Evolutionary conservation across 805 yeast genomes (phyloP).

Genomic region (Lachancea cidri): DNA sequence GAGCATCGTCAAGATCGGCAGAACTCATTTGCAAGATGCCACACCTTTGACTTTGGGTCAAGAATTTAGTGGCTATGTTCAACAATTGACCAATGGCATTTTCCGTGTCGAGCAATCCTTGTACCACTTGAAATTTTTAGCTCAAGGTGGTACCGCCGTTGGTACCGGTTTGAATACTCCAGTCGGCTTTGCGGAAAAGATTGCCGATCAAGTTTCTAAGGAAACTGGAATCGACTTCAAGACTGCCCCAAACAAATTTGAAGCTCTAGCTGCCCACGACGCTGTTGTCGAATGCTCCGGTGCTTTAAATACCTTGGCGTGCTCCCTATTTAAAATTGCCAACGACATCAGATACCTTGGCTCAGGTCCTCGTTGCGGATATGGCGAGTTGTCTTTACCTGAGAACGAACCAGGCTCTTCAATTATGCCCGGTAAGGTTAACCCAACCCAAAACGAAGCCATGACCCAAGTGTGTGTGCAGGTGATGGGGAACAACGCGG

Average conservation of each 20-base stretch:
- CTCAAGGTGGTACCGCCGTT: slow-evolving; percentile 99
- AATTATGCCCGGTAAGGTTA: slow-evolving; percentile 99
- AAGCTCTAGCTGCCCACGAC: slow-evolving; percentile 98
- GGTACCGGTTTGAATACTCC: slow-evolving; percentile 97
- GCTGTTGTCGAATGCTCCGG: slow-evolving; percentile 98
- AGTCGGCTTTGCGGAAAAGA: slow-evolving; percentile 79
- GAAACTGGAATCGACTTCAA: slow-evolving; percentile 84
- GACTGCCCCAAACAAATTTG: slow-evolving; percentile 98
- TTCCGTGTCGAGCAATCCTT: slow-evolving; percentile 74
- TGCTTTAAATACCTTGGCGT: slow-evolving; percentile 92
- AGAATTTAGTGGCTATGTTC: slow-evolving; percentile 95
- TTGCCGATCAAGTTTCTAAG: slow-evolving; percentile 80
- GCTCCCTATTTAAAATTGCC: slow-evolving; percentile 91
- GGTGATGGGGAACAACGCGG: slow-evolving; percentile 93
- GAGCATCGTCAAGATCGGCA: slow-evolving; percentile 93
- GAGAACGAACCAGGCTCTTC: slow-evolving; percentile 99
- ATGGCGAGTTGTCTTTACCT: slow-evolving; percentile 91
- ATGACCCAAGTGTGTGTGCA: slow-evolving; percentile 97
- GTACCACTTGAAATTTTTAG: slow-evolving; percentile 73
- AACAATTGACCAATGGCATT: slow-evolving; percentile 88
- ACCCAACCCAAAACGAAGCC: slow-evolving; percentile 99
- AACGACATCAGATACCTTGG: slow-evolving; percentile 98
- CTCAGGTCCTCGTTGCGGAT: slow-evolving; percentile 99
- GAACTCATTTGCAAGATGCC: slow-evolving; percentile 98
- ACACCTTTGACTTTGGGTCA: slow-evolving; percentile 97